phyloP scores from a whole-genome alignment of 2,329 filamentous ascomycete genomes.

The Akanthomyces muscarius region DNA sequence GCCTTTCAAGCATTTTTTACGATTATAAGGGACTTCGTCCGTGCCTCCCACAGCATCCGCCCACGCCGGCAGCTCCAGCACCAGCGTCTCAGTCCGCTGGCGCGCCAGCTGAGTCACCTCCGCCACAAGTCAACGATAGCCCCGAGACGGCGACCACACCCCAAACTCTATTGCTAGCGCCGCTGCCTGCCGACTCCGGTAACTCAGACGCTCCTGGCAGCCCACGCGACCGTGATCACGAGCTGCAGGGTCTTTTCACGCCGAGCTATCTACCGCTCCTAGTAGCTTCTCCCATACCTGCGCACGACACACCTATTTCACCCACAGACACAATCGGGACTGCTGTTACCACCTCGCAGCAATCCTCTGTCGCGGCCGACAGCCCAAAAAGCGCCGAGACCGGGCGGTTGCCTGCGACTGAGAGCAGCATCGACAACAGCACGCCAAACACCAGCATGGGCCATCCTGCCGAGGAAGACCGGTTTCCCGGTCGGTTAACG shows the following conservation, averaged over 20 bases:
- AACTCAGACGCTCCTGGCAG: constrained; percentile 34
- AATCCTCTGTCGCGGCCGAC: constrained; percentile 1
- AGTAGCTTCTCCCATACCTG: constrained; percentile 31
- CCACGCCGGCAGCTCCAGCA: not conserved
- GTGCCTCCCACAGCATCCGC: constrained; percentile 25
- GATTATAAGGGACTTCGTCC: constrained; percentile 39
- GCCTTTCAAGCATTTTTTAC: constrained; percentile 42
- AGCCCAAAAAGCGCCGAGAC: not conserved
- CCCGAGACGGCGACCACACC: constrained; percentile 28
- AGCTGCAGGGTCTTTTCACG: constrained; percentile 60
- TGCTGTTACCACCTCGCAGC: not conserved
- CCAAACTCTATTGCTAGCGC: constrained; percentile 26
- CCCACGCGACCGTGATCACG: constrained; percentile 53
- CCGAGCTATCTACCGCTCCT: constrained; percentile 60
- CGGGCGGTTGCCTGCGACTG: constrained; percentile 14
- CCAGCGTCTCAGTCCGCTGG: not conserved
- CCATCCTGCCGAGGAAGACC: not conserved
- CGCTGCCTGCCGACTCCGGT: constrained; percentile 27
- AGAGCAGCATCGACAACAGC: not conserved
- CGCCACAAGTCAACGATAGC: constrained; percentile 22
- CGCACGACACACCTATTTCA: constrained; percentile 14
- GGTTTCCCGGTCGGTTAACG: constrained; percentile 10
- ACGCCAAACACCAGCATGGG: not conserved
- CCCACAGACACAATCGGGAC: constrained; percentile 21
- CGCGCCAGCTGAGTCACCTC: constrained; percentile 32